Conservation (phyloP, 345 rosid species). For the Cardamine chenopodiifolia region DNA sequence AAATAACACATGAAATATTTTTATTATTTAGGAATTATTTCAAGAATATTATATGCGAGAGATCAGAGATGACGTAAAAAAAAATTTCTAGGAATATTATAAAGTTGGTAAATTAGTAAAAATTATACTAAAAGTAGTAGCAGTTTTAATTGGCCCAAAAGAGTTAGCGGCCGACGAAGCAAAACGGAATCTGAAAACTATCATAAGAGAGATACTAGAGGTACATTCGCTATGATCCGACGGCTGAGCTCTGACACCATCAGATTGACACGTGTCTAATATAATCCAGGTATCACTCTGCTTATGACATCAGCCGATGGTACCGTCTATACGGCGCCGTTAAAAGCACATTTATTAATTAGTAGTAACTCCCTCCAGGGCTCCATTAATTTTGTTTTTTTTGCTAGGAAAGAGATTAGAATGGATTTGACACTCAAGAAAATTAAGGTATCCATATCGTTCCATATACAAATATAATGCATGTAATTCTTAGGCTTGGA, state of each 20-base stretch:
- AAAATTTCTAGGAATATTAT: no score
- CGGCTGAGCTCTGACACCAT: conserved; percentile 21
- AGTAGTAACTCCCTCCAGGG: neutral
- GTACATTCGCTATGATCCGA: conserved; percentile 12
- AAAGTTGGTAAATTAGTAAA: no score
- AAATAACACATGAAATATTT: neutral
- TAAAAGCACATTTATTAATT: neutral
- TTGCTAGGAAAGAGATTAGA: neutral
- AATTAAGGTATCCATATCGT: neutral
- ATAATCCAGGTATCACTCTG: conserved; percentile 30
- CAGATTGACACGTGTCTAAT: conserved; percentile 14
- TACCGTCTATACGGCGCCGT: conserved; percentile 42
- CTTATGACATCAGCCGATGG: conserved; percentile 45
- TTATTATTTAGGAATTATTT: no score
- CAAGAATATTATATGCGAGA: no score
- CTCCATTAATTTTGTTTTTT: neutral
- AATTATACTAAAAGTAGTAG: no score
- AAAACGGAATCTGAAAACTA: conserved; percentile 12
- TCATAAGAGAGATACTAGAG: neutral
- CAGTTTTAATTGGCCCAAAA: neutral
- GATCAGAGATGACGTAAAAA: no score
- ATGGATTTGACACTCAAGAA: neutral
- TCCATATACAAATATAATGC: neutral
- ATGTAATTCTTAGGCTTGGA: neutral
- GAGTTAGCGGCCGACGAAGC: neutral